phyloP scores from a whole-genome alignment of 352 stramenopile species.

The Phytophthora tubulina region DNA sequence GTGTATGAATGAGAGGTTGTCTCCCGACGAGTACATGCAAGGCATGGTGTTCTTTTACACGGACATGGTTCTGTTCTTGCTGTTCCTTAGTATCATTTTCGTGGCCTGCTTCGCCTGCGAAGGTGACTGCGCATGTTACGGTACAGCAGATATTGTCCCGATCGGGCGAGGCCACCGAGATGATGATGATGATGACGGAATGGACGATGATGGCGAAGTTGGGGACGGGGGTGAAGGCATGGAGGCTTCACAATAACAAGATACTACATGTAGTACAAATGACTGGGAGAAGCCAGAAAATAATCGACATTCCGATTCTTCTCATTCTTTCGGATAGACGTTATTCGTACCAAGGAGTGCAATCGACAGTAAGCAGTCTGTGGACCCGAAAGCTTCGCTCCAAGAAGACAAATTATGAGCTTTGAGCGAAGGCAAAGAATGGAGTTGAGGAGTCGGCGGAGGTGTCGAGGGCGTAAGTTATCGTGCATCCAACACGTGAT shows the following conservation, averaged over 20 bases:
- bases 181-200: conserved; percentile 38
- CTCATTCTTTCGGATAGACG: conserved; percentile 1
- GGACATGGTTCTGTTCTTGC: conserved; percentile 82
- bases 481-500: conserved; percentile 1
- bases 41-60: conserved; percentile 89
- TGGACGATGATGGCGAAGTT: conserved; percentile 16
- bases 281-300: neutral
- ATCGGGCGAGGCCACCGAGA: conserved; percentile 44
- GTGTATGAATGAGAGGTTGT: conserved; percentile 82
- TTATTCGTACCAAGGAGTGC: neutral
- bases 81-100: conserved; percentile 85
- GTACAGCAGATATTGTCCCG: conserved; percentile 71
- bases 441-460: neutral
- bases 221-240: neutral
- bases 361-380: neutral
- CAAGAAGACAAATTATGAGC: neutral
- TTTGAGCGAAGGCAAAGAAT: neutral
- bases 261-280: neutral
- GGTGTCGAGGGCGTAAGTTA: conserved; percentile 18
- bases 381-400: conserved; percentile 1
- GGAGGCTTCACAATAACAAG: conserved; percentile 16
- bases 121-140: conserved; percentile 78
- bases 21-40: conserved; percentile 86
- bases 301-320: conserved; percentile 17
- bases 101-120: conserved; percentile 82